Percentiles rank a stretch among this genome's conserved stretches.
Evolutionary conservation across 805 yeast species (phyloP).

Genomic region (Hanseniaspora opuntiae): DNA sequence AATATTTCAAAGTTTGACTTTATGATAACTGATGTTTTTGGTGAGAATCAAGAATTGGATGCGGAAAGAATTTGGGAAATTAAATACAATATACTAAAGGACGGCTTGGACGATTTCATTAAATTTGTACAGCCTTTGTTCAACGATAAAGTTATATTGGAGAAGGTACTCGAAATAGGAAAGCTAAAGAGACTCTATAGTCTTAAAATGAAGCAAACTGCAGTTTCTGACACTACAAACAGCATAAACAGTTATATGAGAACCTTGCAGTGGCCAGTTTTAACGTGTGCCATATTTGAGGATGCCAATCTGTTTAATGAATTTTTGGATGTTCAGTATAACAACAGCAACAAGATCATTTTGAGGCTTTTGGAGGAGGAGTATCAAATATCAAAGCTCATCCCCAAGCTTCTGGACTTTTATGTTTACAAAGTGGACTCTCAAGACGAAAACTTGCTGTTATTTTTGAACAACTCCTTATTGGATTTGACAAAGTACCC

Average conservation of each 20-base stretch:
- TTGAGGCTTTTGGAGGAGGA: constrained; percentile 48
- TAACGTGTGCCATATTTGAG: neutral
- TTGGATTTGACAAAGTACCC: constrained; percentile 38
- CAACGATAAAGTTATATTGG: constrained; percentile 22
- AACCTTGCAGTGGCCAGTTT: neutral
- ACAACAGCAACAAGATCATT: constrained; percentile 13
- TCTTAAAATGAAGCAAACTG: neutral
- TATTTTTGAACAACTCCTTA: constrained; percentile 38
- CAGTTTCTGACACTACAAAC: neutral
- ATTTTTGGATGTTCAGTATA: constrained; percentile 1
- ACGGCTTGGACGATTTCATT: constrained; percentile 53
- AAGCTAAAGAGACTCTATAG: constrained; percentile 57
- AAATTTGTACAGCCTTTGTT: constrained; percentile 36
- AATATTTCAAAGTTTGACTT: constrained; percentile 9
- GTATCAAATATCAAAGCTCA: constrained; percentile 36
- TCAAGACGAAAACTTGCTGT: constrained; percentile 35
- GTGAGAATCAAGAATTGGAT: constrained; percentile 18
- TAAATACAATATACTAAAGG: constrained; percentile 57
- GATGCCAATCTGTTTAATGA: neutral
- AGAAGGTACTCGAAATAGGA: constrained; percentile 67
- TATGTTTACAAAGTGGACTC: constrained; percentile 35
- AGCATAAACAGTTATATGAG: constrained; percentile 44
- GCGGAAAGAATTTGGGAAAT: constrained; percentile 62
- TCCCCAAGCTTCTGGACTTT: constrained; percentile 39
- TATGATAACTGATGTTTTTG: constrained; percentile 9